A percentile compares a stretch with the other conserved stretches of the same genome.
Conservation (phyloP, 208 protist genomes). For the Acanthamoeba culbertsoni region DNA sequence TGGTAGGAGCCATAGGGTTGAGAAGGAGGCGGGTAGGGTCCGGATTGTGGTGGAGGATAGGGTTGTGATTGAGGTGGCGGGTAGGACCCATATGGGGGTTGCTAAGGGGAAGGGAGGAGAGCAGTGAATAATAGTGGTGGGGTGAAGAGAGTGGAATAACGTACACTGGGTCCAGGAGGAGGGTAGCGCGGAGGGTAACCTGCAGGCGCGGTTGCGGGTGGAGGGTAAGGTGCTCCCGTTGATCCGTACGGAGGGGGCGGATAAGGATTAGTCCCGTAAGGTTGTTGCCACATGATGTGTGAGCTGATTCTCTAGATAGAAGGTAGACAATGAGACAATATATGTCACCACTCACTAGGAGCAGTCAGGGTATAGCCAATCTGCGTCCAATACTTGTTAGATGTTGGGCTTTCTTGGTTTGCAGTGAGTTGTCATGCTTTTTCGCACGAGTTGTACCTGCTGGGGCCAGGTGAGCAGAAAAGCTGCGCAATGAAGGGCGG, state of each 20-base stretch:
- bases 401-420: no score
- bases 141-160: not conserved
- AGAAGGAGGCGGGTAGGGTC: not conserved
- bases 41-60: not conserved
- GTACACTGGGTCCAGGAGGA: not conserved
- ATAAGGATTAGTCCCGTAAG: not conserved
- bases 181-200: not conserved
- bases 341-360: no score
- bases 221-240: not conserved
- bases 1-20: not conserved
- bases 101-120: not conserved
- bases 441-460: no score
- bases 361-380: no score
- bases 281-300: not conserved
- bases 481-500: not conserved
- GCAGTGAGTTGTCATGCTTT: no score
- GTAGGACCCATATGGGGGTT: not conserved
- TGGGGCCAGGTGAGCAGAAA: not conserved
- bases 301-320: no score
- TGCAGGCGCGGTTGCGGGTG: not conserved
- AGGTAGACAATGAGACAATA: no score
- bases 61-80: not conserved
- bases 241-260: not conserved
- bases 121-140: not conserved
- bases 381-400: no score